Percentiles rank a stretch among this genome's conserved stretches.
These are phyloP conservation scores for Podospora fimiseda DNA, from an alignment of 495 filamentous ascomycete species.

Conservation along the genomic window DNA sequence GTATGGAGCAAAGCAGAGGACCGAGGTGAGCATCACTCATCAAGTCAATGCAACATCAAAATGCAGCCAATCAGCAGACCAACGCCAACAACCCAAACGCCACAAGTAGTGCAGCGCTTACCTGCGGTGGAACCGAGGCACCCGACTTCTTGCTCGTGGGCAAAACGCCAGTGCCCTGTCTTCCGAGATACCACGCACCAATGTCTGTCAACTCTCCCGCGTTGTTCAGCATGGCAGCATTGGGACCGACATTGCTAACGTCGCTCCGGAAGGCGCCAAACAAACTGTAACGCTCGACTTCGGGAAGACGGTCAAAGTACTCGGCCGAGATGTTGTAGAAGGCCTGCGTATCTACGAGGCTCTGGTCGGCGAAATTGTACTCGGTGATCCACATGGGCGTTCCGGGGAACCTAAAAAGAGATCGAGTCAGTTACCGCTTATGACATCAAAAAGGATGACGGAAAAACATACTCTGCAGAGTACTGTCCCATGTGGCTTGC, in stretches of 20 bases:
- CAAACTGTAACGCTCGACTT: constrained; percentile 59
- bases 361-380: constrained; percentile 49
- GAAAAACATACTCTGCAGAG: constrained; percentile 35
- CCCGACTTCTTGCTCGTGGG: constrained; percentile 1
- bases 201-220: constrained; percentile 62
- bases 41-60: background rate
- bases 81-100: background rate
- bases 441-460: background rate
- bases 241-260: constrained; percentile 62
- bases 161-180: constrained; percentile 40
- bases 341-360: constrained; percentile 47
- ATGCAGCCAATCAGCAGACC: background rate
- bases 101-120: background rate
- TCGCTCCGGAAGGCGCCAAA: constrained; percentile 66
- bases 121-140: background rate
- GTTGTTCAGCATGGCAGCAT: constrained; percentile 57
- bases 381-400: constrained; percentile 68
- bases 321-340: constrained; percentile 59
- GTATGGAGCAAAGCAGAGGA: background rate
- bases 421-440: constrained; percentile 1
- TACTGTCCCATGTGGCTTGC: constrained; percentile 63
- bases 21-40: background rate
- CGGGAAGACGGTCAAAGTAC: constrained; percentile 58
- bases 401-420: constrained; percentile 44
- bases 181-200: constrained; percentile 66